These are phyloP conservation scores for Ajuga chamaepitys DNA, from an alignment of 257 asterid genomes.

Conservation along the genomic window DNA sequence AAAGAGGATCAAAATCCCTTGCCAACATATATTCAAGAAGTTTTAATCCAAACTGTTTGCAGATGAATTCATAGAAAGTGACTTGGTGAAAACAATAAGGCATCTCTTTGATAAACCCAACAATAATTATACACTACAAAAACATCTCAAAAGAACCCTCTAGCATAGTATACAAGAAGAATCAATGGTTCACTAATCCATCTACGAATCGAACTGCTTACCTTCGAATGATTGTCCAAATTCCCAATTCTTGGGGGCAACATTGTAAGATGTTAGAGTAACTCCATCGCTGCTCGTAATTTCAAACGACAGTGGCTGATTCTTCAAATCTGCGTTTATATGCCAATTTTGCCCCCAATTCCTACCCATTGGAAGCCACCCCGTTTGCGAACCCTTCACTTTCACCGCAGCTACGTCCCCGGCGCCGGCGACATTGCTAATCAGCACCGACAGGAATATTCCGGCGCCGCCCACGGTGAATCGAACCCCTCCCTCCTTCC, in stretches of 20 bases:
- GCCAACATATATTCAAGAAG: too few species aligned
- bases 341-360: slow-evolving; percentile 81
- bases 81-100: neutral
- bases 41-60: too few species aligned
- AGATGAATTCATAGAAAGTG: too few species aligned
- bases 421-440: slow-evolving; percentile 50
- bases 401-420: slow-evolving; percentile 63
- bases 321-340: slow-evolving; percentile 42
- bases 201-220: slow-evolving; percentile 43
- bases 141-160: too few species aligned
- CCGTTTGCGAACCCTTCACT: slow-evolving; percentile 57
- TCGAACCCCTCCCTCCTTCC: slow-evolving; percentile 63
- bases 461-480: slow-evolving; percentile 49
- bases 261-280: slow-evolving; percentile 33
- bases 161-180: neutral
- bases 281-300: slow-evolving; percentile 50
- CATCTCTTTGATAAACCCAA: neutral
- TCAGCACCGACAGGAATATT: slow-evolving; percentile 48
- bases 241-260: slow-evolving; percentile 55
- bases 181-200: neutral
- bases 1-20: too few species aligned
- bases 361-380: slow-evolving; percentile 73
- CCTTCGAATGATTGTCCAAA: slow-evolving; percentile 63
- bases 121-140: neutral
- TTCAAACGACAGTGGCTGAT: slow-evolving; percentile 59